These are phyloP conservation scores for Suillus paluster DNA, from an alignment of 768 basidiomycete genomes.

Conservation along the genomic window DNA sequence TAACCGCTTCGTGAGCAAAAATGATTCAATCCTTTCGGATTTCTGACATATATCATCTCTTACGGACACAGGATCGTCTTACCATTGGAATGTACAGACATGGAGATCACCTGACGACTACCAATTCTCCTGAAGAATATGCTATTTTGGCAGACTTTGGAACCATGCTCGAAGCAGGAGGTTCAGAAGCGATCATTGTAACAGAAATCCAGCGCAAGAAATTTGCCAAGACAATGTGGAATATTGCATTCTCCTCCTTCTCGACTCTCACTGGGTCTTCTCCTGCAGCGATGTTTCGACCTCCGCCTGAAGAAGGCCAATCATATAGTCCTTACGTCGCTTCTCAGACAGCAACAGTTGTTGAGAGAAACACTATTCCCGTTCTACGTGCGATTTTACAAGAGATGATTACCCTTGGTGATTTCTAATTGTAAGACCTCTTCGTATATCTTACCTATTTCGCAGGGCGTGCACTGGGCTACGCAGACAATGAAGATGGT, in stretches of 20 bases:
- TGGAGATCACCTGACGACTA: constrained; percentile 41
- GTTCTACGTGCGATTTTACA: constrained; percentile 48
- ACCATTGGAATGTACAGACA: constrained; percentile 58
- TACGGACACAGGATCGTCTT: constrained; percentile 48
- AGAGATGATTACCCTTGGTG: constrained; percentile 51
- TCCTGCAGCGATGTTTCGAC: constrained; percentile 55
- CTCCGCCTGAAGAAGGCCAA: constrained; percentile 41
- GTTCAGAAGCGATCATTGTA: constrained; percentile 49
- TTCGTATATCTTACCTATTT: constrained; percentile 2
- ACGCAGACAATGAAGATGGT: constrained; percentile 48
- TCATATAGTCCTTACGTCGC: constrained; percentile 46
- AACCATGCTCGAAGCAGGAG: constrained; percentile 49
- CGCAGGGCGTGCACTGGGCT: constrained; percentile 50
- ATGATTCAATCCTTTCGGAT: not conserved
- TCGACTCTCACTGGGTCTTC: constrained; percentile 54
- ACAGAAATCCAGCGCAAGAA: constrained; percentile 67
- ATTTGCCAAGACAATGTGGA: constrained; percentile 70
- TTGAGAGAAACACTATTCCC: constrained; percentile 50
- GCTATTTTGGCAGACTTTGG: constrained; percentile 50
- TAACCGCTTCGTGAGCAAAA: not conserved
- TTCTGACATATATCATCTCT: not conserved
- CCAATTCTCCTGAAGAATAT: constrained; percentile 47
- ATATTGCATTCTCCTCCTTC: constrained; percentile 56
- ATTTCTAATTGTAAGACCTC: not conserved
- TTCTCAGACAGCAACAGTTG: constrained; percentile 44